Evolutionary conservation across 805 yeast species (phyloP), one percentile per base, ranked within the genome.

Genomic region (Ogataea corticis): DNA sequence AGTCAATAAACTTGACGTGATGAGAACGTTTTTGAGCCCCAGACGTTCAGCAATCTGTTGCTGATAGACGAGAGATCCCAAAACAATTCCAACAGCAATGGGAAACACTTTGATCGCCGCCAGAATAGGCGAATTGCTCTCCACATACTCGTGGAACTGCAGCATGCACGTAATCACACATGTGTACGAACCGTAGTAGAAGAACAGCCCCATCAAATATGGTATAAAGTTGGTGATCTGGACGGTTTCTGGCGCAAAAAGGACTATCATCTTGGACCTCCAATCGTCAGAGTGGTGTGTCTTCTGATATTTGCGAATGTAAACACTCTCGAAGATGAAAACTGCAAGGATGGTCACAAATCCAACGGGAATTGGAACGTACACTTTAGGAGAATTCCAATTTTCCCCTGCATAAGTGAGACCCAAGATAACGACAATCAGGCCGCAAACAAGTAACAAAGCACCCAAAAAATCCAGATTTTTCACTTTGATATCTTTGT

Each of bases 301-400:
- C 58, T 54, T 11, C 63, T 65, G 27, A 76, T 77, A 23, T 74
- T 76, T 51, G 71, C 72, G 0, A 73, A 12, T 69, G 61, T 19
- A 73, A 71, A 3, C 72, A 21, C 50, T 46, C 52, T 73, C 79
- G 56, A 59, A 68, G 4, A 59, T 17, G 19, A 65, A 51, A 33
- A 58, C 63, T 5, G 41, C 23, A 4, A 59, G 15, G 3, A 70
- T 37, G 14, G 67, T 41, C 2, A 68, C 16, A 10, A 67, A 40
- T 1, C 79, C 79, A 42, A 75, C 48, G 2, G 68, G 58, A 0
- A 75, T 47, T 0, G 78, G 67, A 19, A 71, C 72, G 47, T 73
- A 73, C 1, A 72, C 69, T 15, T 61, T 57, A 1, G 78, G 71
- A 1, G 62, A 46, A 3, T 58, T 57, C 79, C 79, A 75, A 0